Conservation (phyloP, 2,329 filamentous ascomycete genomes). For the Teratosphaeria nubilosa region DNA sequence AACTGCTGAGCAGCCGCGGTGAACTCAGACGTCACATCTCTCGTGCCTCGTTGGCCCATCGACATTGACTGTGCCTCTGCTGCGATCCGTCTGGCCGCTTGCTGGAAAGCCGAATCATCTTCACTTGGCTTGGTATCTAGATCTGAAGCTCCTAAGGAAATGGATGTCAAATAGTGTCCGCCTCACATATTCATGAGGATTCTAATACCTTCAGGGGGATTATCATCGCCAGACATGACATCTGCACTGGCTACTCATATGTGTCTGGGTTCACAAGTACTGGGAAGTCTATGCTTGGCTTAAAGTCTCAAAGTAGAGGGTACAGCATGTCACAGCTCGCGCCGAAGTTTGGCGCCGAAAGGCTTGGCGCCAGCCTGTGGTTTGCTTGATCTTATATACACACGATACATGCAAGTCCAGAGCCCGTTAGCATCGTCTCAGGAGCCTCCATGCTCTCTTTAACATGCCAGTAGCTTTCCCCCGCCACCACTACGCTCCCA, state of each 20-base stretch:
- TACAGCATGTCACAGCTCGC: background rate
- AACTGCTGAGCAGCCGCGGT: conserved; percentile 38
- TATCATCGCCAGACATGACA: conserved; percentile 11
- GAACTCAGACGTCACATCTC: conserved; percentile 28
- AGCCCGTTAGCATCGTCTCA: background rate
- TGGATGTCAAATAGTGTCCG: background rate
- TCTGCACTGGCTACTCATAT: background rate
- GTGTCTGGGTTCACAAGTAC: background rate
- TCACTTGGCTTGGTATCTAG: background rate
- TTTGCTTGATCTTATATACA: conserved; percentile 11
- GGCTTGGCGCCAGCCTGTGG: conserved; percentile 6
- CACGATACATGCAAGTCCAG: conserved; percentile 16
- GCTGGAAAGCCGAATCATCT: background rate
- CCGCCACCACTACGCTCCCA: background rate
- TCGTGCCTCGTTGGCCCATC: conserved; percentile 5
- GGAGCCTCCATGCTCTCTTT: conserved; percentile 4
- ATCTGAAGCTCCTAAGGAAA: background rate
- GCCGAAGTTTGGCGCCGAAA: conserved; percentile 5
- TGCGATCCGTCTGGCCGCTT: conserved; percentile 7
- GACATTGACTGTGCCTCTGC: conserved; percentile 15
- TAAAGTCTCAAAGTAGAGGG: background rate
- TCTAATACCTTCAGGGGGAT: conserved; percentile 10
- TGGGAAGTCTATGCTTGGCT: background rate
- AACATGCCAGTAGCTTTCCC: background rate
- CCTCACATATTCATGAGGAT: background rate